Base-by-base conservation (phyloP, 495 filamentous ascomycete species). In the Xylaria acuta region DNA sequence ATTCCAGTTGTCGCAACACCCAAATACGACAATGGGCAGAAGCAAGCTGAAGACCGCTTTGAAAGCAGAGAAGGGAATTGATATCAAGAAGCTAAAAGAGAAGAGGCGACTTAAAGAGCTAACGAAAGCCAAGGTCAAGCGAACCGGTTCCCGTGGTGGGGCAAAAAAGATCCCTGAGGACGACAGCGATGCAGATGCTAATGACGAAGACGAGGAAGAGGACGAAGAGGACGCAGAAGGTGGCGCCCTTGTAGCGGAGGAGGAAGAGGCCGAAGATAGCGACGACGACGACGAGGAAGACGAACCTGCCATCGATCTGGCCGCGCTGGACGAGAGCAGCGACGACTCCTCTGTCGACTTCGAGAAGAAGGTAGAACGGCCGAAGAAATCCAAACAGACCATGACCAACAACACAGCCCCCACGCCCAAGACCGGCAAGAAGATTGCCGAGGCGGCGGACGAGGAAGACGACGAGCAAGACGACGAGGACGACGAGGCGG, bases 41-140 rank as follows among this genome's bases (percentile, higher is more conserved):
- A 90, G 91, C 78, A 91, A 90, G 79, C 81, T 92, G 27, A 84
- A 90, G 70, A 82, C 87, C 74, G 91, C 91, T 43, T 85, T 93
- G 9, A 89, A 90, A 74, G 86, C 88, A 67, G 88, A 92, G 73
- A 87, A 90, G 78, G 89, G 91, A 58, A 84, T 88, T 20, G 88
- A 94, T 73, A 89, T 91, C 74, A 88, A 90, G 64, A 87, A 90
- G 69, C 85, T 93, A 79, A 88, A 90, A 73, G 80, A 86, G 70
- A 81, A 85, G 76, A 87, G 84, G 74, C 82, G 83, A 72, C 73
- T 80, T 32, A 86, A 85, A 74, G 88, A 89, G 76, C 79, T 85
- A 67, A 83, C 80, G 43, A 85, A 86, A 75, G 86, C 87, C 80
- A 85, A 84, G 72, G 87, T 86, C 77, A 77, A 77, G 72, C 75